These are phyloP conservation scores for Rhynchospora pubera DNA, from an alignment of 176 grass and related monocot genomes.

Conservation along the genomic window DNA sequence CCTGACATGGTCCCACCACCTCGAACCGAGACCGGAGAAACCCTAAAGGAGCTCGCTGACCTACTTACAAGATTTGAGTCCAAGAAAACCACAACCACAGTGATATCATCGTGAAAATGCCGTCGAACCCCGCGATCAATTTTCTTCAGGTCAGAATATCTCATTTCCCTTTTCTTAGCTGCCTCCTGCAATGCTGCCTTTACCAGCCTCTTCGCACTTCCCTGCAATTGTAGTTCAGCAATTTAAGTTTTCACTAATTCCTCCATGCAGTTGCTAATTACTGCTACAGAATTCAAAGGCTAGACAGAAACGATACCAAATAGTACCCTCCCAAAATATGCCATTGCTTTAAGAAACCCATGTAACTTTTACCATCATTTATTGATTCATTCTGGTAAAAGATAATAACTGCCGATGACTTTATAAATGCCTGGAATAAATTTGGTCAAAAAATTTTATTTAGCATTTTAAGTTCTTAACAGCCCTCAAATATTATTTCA, in stretches of 20 bases:
- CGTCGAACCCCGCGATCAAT: conserved; percentile 31
- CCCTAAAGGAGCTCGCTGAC: conserved; percentile 12
- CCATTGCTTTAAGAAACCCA: background rate
- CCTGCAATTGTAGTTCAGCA: conserved; percentile 27
- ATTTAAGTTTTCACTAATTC: background rate
- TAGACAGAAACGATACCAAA: no score
- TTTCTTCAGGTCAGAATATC: conserved; percentile 34
- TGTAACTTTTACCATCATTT: background rate
- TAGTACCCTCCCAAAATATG: background rate
- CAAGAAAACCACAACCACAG: conserved; percentile 42
- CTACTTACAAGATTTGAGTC: conserved; percentile 27
- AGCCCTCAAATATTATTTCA: background rate
- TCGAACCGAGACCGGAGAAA: conserved; percentile 11
- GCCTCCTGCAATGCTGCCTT: conserved; percentile 43
- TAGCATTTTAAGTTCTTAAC: no score
- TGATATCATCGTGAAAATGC: conserved; percentile 51
- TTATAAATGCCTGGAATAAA: no score
- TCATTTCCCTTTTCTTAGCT: conserved; percentile 50
- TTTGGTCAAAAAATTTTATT: no score
- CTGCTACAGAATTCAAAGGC: background rate
- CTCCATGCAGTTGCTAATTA: background rate
- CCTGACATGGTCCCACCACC: conserved; percentile 16
- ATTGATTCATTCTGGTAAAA: background rate
- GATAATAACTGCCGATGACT: background rate
- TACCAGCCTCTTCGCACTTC: conserved; percentile 39